A percentile compares a stretch with the other conserved stretches of the same genome.
These are phyloP conservation scores for Leishmania arabica DNA, from an alignment of 208 protist species.

Conservation along the genomic window DNA sequence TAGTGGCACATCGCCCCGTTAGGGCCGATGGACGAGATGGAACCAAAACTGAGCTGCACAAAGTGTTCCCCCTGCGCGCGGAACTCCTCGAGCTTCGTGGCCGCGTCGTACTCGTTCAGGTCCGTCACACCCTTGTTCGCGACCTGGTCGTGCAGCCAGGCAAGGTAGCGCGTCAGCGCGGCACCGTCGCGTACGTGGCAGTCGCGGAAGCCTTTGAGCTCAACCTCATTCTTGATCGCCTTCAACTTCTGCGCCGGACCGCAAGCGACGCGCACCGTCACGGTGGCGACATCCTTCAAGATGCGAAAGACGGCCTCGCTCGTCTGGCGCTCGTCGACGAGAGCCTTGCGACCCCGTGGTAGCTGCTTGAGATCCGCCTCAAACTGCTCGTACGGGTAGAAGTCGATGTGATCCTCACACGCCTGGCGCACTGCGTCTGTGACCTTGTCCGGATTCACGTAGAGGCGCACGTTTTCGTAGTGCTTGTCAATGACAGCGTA, in stretches of 20 bases:
- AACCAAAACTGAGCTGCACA: constrained; percentile 92
- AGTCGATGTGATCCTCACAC: constrained; percentile 40
- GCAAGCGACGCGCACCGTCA: constrained; percentile 50
- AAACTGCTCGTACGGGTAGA: constrained; percentile 79
- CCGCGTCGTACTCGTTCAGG: constrained; percentile 89
- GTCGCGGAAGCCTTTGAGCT: constrained; percentile 91
- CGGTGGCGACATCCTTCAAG: constrained; percentile 34
- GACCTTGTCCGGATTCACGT: constrained; percentile 33
- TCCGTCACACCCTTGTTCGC: constrained; percentile 48
- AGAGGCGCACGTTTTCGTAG: constrained; percentile 39
- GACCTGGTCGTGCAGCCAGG: constrained; percentile 89
- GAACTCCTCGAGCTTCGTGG: constrained; percentile 78
- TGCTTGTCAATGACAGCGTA: constrained; percentile 74
- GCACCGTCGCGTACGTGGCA: constrained; percentile 94
- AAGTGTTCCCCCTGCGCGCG: constrained; percentile 77
- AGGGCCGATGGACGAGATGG: constrained; percentile 89
- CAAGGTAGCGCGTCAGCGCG: constrained; percentile 92
- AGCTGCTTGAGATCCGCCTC: constrained; percentile 48
- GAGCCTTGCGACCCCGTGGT: constrained; percentile 41
- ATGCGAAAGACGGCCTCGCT: constrained; percentile 64
- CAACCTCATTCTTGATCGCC: constrained; percentile 90
- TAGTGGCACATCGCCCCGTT: constrained; percentile 98
- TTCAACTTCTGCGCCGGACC: constrained; percentile 86
- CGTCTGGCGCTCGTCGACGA: constrained; percentile 75
- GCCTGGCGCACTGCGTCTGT: constrained; percentile 26